Percentiles rank a stretch among this genome's conserved stretches.
These are phyloP conservation scores for Alternaria triticimaculans DNA, from an alignment of 2,329 filamentous ascomycete genomes.

Conservation along the genomic window DNA sequence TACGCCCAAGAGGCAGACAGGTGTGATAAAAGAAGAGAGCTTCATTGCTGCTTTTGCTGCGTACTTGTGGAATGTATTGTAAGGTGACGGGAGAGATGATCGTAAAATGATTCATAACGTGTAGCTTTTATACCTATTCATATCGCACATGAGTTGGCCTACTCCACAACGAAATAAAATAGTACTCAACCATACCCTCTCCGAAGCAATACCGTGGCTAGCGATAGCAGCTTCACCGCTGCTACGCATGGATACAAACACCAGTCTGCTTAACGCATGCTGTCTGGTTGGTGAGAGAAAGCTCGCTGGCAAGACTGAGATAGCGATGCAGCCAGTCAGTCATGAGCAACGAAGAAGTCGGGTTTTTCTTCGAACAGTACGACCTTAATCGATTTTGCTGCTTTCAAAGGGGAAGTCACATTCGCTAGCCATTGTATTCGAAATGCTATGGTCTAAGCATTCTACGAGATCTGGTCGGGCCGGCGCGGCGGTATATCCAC, in stretches of 20 bases:
- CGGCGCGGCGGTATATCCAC: not conserved
- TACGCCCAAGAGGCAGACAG: conserved; percentile 1
- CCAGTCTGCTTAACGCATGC: not conserved
- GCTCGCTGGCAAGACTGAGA: not conserved
- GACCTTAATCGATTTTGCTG: not conserved
- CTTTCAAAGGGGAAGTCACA: not conserved
- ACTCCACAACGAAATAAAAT: not conserved
- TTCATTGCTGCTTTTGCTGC: not conserved
- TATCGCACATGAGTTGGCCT: not conserved
- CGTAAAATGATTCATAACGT: not conserved
- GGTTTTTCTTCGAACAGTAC: not conserved
- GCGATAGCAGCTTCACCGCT: not conserved
- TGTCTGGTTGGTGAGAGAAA: not conserved
- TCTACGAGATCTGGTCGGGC: not conserved
- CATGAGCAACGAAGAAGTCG: not conserved
- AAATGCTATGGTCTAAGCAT: not conserved
- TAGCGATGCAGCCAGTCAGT: not conserved
- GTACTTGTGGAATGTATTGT: not conserved
- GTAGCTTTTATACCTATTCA: not conserved
- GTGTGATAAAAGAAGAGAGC: not conserved
- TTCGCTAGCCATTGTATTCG: not conserved
- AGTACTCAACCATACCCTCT: not conserved
- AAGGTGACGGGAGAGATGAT: not conserved
- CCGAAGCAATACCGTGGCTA: not conserved
- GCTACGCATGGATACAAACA: not conserved